phyloP scores from a whole-genome alignment of 192 early-diverging fungal species.

The Backusella sp. region DNA sequence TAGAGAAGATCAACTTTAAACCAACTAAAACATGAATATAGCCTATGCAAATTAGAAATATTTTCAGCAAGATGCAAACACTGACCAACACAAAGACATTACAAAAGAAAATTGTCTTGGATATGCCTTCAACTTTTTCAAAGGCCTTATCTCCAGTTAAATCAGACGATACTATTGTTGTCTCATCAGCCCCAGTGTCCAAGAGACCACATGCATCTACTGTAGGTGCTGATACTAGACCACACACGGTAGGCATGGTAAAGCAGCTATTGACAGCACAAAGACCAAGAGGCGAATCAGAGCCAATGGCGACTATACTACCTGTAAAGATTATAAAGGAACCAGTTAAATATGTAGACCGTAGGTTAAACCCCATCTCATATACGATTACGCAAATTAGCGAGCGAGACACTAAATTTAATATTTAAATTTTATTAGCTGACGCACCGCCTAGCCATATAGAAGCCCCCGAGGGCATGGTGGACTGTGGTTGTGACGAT shows the following conservation, averaged over 20 bases:
- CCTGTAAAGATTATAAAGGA: not conserved
- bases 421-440: not conserved
- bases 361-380: not conserved
- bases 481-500: slow-evolving; percentile 61
- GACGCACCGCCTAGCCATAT: slow-evolving; percentile 48
- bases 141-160: not conserved
- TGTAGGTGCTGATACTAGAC: not conserved
- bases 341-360: not conserved
- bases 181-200: not conserved
- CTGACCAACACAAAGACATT: slow-evolving; percentile 1
- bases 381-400: not conserved
- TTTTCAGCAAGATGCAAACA: slow-evolving; percentile 9
- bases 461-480: slow-evolving; percentile 43
- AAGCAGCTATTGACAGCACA: not conserved
- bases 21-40: not conserved
- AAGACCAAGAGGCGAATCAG: slow-evolving; percentile 5
- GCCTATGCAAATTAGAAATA: slow-evolving; percentile 14
- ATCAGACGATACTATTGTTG: not conserved
- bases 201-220: slow-evolving; percentile 9
- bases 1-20: too few species aligned
- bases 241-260: not conserved
- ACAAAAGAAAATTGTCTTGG: not conserved
- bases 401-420: not conserved
- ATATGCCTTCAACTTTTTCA: slow-evolving; percentile 5
- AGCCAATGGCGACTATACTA: not conserved